These are phyloP conservation scores for Nicotiana tabacum DNA, from an alignment of 257 asterid genomes.

Conservation along the genomic window DNA sequence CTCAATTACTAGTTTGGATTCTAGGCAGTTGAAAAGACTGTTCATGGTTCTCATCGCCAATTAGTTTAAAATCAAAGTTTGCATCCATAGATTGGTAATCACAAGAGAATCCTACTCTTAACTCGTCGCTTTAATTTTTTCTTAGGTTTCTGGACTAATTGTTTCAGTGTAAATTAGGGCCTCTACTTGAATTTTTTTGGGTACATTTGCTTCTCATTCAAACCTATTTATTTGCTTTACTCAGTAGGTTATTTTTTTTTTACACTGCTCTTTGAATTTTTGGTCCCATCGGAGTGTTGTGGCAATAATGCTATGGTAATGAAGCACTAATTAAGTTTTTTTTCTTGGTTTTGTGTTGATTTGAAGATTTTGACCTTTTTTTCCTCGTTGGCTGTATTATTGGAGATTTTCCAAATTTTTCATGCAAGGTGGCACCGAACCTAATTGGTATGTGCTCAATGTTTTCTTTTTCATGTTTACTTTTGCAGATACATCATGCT, in stretches of 20 bases:
- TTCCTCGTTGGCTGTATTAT: neutral
- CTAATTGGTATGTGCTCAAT: constrained; percentile 10
- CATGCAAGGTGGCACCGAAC: neutral
- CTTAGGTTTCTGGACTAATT: neutral
- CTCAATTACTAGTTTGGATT: neutral
- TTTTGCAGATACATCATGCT: constrained; percentile 65
- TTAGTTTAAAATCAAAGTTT: neutral
- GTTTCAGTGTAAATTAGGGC: neutral
- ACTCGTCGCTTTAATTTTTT: neutral
- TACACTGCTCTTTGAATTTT: neutral
- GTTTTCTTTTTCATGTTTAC: constrained; percentile 15
- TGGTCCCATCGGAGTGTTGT: too few species aligned
- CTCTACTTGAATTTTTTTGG: neutral
- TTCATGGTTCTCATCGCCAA: neutral
- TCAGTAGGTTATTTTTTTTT: neutral
- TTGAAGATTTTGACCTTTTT: neutral
- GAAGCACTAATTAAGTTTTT: neutral
- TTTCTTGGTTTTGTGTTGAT: neutral
- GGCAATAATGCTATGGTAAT: too few species aligned
- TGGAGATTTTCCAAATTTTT: neutral
- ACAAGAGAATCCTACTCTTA: neutral
- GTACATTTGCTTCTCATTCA: neutral
- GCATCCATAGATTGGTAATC: neutral
- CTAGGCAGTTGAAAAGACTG: neutral
- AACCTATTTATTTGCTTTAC: neutral